phyloP scores from a whole-genome alignment of 352 stramenopile species.

The Globisporangium carolinianum region DNA sequence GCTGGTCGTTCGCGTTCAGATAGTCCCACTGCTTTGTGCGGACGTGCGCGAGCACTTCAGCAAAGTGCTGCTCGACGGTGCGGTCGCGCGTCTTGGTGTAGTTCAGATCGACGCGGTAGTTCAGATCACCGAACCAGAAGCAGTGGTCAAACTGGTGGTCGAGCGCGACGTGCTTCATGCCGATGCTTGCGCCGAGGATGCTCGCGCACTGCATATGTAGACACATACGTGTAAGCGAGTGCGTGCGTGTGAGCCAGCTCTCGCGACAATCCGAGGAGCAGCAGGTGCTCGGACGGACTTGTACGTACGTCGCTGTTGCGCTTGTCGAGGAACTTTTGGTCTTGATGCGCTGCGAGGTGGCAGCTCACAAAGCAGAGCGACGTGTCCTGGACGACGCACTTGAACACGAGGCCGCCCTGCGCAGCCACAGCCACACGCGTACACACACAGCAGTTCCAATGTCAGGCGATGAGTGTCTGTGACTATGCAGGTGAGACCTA shows the following conservation, averaged over 20 bases:
- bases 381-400: conserved; percentile 66
- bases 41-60: conserved; percentile 52
- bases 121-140: conserved; percentile 85
- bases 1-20: conserved; percentile 75
- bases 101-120: conserved; percentile 78
- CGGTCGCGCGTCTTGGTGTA: conserved; percentile 38
- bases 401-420: conserved; percentile 73
- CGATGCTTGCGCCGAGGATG: conserved; percentile 64
- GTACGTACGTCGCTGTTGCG: conserved; percentile 71
- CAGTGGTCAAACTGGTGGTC: conserved; percentile 83
- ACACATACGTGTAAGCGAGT: too few relatives aligned
- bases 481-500: not conserved
- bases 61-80: conserved; percentile 60
- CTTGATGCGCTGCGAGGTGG: conserved; percentile 78
- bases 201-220: conserved; percentile 38
- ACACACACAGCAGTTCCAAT: not conserved
- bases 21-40: conserved; percentile 50
- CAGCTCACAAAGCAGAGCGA: conserved; percentile 85
- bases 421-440: not conserved
- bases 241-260: too few relatives aligned
- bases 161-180: conserved; percentile 57
- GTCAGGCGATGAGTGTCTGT: too few relatives aligned
- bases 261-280: not conserved
- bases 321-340: conserved; percentile 82
- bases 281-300: not conserved